Percentiles rank a stretch among this genome's conserved stretches.
These are phyloP conservation scores for Aspergillus niger DNA, from an alignment of 2,329 filamentous ascomycete genomes.

Conservation along the genomic window DNA sequence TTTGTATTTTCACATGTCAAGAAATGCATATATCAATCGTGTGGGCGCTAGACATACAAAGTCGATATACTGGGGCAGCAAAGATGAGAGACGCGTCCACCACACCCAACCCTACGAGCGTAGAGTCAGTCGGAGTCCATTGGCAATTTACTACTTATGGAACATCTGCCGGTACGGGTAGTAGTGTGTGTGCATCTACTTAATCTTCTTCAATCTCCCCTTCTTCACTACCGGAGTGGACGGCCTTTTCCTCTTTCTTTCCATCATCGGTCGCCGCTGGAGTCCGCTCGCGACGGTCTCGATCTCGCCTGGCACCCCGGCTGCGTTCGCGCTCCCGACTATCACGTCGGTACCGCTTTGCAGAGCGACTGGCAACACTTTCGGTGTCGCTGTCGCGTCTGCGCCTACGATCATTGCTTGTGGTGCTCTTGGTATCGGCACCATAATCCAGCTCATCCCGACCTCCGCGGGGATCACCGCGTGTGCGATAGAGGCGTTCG, in stretches of 20 bases:
- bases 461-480: conserved; percentile 76
- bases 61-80: too few relatives aligned
- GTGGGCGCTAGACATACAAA: too few relatives aligned
- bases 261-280: conserved; percentile 33
- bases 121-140: not conserved
- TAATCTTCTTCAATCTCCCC: conserved; percentile 88
- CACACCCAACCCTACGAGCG: too few relatives aligned
- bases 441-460: conserved; percentile 92
- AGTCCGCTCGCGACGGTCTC: conserved; percentile 51
- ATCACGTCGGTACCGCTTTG: conserved; percentile 58
- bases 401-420: conserved; percentile 70
- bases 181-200: conserved; percentile 10
- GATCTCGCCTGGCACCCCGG: conserved; percentile 54
- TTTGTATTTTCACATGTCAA: not conserved
- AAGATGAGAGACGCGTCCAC: too few relatives aligned
- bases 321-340: conserved; percentile 42
- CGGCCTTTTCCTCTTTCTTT: conserved; percentile 50
- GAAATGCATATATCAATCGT: too few relatives aligned
- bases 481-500: conserved; percentile 78
- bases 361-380: conserved; percentile 58
- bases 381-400: conserved; percentile 77
- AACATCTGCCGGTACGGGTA: not conserved
- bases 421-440: conserved; percentile 62
- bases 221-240: conserved; percentile 90
- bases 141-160: not conserved